Evolutionary conservation across 306 rosid species (phyloP).

Genomic region (Vicia villosa): DNA sequence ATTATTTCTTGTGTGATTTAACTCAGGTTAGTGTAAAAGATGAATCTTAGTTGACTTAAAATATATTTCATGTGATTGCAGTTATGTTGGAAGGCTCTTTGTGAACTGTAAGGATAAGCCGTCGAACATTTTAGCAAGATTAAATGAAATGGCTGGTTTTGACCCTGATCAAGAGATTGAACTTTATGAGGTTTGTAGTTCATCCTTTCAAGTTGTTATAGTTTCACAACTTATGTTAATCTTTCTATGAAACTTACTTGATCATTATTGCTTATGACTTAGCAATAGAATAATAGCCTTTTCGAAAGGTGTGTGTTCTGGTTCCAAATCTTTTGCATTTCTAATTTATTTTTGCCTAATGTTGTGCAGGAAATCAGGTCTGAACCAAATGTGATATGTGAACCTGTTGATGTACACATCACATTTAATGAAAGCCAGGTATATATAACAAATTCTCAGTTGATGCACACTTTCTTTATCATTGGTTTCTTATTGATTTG

Average conservation of each 20-base stretch:
- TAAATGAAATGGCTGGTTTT: background rate
- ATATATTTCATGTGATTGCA: background rate
- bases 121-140: background rate
- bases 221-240: background rate
- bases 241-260: too few species aligned
- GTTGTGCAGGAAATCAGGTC: background rate
- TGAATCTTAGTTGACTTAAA: background rate
- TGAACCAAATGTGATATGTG: background rate
- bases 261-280: too few species aligned
- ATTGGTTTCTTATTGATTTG: background rate
- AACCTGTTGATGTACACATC: background rate
- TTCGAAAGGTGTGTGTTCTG: too few species aligned
- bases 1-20: background rate
- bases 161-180: background rate
- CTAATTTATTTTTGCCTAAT: background rate
- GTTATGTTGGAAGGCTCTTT: slow-evolving; percentile 4
- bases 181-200: background rate
- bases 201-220: background rate
- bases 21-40: background rate
- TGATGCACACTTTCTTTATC: background rate
- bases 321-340: too few species aligned
- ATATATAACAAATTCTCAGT: background rate
- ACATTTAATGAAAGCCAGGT: background rate
- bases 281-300: too few species aligned
- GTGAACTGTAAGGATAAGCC: background rate